Conservation (phyloP, 163 green algal genomes). For the Scenedesmus sp. region DNA sequence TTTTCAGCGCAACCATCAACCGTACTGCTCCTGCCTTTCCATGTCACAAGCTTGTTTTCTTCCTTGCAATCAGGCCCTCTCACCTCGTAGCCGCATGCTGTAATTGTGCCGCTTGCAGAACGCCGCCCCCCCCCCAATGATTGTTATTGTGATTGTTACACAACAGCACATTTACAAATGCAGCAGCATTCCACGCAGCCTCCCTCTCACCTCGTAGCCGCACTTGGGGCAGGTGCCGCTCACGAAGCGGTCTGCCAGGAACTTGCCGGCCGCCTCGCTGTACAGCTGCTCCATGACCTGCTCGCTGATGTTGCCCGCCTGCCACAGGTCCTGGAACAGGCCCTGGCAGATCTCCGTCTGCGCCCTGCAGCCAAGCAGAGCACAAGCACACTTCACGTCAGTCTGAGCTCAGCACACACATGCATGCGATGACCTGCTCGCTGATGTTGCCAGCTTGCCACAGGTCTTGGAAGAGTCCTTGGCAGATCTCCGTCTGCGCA, state of each 20-base stretch:
- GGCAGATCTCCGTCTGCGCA: constrained; percentile 86
- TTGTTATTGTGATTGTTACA: too few relatives aligned
- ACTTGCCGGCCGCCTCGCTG: constrained; percentile 89
- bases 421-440: background rate
- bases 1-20: too few relatives aligned
- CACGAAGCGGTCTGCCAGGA: constrained; percentile 97
- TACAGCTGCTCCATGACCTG: constrained; percentile 92
- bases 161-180: too few relatives aligned
- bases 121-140: too few relatives aligned
- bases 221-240: constrained; percentile 96
- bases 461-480: constrained; percentile 87
- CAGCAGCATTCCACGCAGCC: too few relatives aligned
- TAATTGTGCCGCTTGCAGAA: too few relatives aligned
- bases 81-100: too few relatives aligned
- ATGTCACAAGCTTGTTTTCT: too few relatives aligned
- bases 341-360: constrained; percentile 90
- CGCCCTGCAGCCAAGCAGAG: constrained; percentile 35
- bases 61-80: too few relatives aligned
- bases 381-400: background rate
- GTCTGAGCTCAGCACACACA: too few relatives aligned
- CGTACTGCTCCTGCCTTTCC: too few relatives aligned
- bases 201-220: constrained; percentile 82
- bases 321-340: constrained; percentile 87
- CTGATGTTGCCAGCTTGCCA: constrained; percentile 17
- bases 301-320: constrained; percentile 53